Evolutionary conservation across 2,329 filamentous ascomycete species (phyloP).

Genomic region (Fusarium fujikuroi): DNA sequence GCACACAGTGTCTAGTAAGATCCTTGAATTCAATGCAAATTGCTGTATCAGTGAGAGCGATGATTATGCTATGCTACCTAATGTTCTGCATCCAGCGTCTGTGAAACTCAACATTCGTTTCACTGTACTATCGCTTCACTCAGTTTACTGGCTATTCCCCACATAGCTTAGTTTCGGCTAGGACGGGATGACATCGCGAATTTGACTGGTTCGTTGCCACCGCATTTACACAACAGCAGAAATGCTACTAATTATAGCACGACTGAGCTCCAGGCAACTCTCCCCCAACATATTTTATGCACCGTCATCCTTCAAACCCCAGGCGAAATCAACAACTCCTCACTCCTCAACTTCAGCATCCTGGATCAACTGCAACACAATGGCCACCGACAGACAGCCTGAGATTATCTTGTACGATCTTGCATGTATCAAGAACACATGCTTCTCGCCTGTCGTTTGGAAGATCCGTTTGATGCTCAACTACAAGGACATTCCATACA

Average conservation of each 20-base stretch:
- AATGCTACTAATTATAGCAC: background rate
- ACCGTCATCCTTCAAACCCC: background rate
- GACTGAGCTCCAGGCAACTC: background rate
- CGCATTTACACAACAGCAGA: background rate
- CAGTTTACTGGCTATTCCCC: background rate
- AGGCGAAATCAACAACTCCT: background rate
- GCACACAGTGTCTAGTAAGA: background rate
- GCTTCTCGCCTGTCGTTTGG: slow-evolving; percentile 20
- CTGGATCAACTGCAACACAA: fast-evolving
- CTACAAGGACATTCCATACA: slow-evolving; percentile 10
- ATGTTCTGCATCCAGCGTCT: background rate
- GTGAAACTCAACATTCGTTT: background rate
- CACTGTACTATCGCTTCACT: background rate
- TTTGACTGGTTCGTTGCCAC: background rate
- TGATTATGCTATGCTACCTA: background rate
- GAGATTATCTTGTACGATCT: slow-evolving; percentile 10
- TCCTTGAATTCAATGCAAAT: background rate
- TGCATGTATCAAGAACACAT: slow-evolving; percentile 6
- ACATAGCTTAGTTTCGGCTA: background rate
- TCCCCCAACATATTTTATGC: background rate
- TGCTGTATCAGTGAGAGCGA: background rate
- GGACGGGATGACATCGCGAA: background rate
- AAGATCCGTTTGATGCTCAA: slow-evolving; percentile 19
- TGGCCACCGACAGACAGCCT: background rate
- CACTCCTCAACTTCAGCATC: background rate